A percentile compares a stretch with the other conserved stretches of the same genome.
phyloP scores from a whole-genome alignment of 495 filamentous ascomycete species.

The Aspergillus sclerotioniger region DNA sequence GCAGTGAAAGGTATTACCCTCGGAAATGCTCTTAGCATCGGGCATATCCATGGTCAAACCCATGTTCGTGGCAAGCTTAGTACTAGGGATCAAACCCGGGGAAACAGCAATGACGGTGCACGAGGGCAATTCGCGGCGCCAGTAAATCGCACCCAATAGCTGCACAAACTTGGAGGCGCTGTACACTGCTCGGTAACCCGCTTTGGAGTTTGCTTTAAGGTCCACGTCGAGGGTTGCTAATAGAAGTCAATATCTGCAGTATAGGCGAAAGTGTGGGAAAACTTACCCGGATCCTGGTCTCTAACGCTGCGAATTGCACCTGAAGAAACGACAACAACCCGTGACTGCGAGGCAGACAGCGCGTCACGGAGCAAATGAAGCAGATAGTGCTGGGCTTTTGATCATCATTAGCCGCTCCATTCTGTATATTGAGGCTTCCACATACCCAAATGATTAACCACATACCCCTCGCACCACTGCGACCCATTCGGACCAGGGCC shows the following conservation, averaged over 20 bases:
- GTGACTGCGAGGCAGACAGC: conserved; percentile 22
- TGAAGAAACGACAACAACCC: conserved; percentile 31
- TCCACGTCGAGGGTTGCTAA: conserved; percentile 28
- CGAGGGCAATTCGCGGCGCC: conserved; percentile 25
- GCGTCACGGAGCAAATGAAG: conserved; percentile 25
- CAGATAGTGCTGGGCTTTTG: conserved; percentile 31
- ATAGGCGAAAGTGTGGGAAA: not conserved
- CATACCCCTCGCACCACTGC: conserved; percentile 24
- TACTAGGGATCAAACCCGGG: conserved; percentile 28
- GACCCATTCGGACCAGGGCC: conserved; percentile 29
- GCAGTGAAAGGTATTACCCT: conserved; percentile 19
- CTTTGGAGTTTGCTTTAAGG: conserved; percentile 28
- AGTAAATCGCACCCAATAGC: conserved; percentile 28
- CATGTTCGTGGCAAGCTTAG: conserved; percentile 26
- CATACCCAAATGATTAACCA: conserved; percentile 33
- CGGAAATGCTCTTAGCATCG: conserved; percentile 31
- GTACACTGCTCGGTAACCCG: conserved; percentile 21
- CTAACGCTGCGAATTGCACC: conserved; percentile 28
- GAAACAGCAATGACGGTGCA: conserved; percentile 30
- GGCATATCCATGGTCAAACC: conserved; percentile 29
- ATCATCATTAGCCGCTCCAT: not conserved
- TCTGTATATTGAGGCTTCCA: not conserved
- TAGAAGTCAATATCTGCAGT: not conserved
- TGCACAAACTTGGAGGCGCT: conserved; percentile 30
- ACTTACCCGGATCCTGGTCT: conserved; percentile 24